These are phyloP conservation scores for Naegleria lovaniensis DNA, from an alignment of 208 protist genomes.

Conservation along the genomic window DNA sequence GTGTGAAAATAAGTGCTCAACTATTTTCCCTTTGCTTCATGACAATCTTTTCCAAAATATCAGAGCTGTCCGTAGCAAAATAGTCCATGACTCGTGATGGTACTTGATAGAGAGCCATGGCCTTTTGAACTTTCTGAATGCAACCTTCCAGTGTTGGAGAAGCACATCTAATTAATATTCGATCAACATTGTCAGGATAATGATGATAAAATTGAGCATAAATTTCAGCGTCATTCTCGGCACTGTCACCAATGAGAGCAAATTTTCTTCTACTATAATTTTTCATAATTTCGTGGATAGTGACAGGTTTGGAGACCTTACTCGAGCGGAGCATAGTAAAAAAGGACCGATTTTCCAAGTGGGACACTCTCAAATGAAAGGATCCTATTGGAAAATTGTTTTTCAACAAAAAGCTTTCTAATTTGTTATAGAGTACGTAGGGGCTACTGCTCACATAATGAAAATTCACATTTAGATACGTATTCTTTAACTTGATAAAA, in stretches of 20 bases:
- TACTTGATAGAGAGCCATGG: background rate
- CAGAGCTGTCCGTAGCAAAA: background rate
- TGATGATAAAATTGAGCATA: background rate
- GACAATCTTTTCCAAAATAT: too few species aligned
- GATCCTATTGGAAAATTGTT: background rate
- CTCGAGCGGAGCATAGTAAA: background rate
- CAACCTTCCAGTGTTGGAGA: background rate
- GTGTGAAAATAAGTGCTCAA: too few species aligned
- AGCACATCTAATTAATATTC: background rate
- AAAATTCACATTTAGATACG: background rate
- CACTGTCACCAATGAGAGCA: background rate
- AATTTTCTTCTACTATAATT: background rate
- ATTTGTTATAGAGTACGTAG: background rate
- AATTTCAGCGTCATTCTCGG: background rate
- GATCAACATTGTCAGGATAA: background rate
- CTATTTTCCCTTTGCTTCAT: too few species aligned
- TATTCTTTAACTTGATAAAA: background rate
- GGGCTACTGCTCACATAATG: background rate
- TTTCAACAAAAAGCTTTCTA: background rate
- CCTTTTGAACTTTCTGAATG: background rate
- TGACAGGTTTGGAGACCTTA: background rate
- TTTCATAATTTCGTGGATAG: background rate
- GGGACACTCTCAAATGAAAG: background rate
- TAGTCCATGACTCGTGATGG: background rate
- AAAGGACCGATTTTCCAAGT: background rate